Percentiles rank a stretch among this genome's conserved stretches.
Evolutionary conservation across 257 asterid species (phyloP).

Genomic region (Solanum chaucha): DNA sequence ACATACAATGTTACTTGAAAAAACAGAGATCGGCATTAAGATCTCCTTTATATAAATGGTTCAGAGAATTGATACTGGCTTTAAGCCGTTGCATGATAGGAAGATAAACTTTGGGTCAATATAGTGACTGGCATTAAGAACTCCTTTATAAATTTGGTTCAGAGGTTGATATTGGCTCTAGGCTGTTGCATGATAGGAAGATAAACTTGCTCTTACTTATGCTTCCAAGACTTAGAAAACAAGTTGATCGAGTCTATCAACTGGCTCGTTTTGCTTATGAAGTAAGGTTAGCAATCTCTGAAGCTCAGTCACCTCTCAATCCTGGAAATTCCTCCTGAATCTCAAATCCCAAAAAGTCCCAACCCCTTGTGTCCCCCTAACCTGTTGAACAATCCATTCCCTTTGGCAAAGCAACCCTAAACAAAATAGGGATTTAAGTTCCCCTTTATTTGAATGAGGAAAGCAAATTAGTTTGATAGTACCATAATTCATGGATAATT

Average conservation of each 20-base stretch:
- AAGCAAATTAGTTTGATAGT: background rate
- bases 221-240: background rate
- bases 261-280: background rate
- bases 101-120: background rate
- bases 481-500: background rate
- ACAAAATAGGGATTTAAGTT: background rate
- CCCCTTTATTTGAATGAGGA: background rate
- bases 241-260: background rate
- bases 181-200: background rate
- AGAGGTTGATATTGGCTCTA: background rate
- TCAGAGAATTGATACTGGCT: background rate
- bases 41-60: background rate
- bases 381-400: background rate
- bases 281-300: background rate
- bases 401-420: background rate
- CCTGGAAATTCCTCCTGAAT: background rate
- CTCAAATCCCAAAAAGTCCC: background rate
- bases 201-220: background rate
- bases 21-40: background rate
- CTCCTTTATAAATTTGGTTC: background rate
- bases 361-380: background rate
- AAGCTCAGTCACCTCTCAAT: background rate
- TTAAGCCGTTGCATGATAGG: background rate
- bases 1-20: background rate
- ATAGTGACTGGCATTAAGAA: background rate